These are phyloP conservation scores for Lachancea waltii DNA, from an alignment of 805 yeast genomes.

Conservation along the genomic window DNA sequence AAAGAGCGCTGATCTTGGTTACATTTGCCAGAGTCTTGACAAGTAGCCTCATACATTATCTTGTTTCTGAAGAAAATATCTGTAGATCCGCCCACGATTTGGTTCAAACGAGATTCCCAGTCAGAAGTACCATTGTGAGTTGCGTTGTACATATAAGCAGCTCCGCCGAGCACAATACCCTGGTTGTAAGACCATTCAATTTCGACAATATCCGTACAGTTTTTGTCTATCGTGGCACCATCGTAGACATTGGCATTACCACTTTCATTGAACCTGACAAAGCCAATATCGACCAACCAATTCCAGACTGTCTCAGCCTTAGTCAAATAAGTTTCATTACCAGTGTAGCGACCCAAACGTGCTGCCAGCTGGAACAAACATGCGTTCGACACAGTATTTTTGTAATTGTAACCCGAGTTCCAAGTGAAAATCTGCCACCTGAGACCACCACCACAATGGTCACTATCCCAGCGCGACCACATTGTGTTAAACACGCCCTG, in stretches of 20 bases:
- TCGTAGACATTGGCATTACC: constrained; percentile 56
- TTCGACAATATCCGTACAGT: constrained; percentile 55
- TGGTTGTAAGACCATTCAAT: constrained; percentile 66
- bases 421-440: constrained; percentile 65
- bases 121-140: constrained; percentile 40
- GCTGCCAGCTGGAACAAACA: constrained; percentile 59
- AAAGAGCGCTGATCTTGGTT: constrained; percentile 74
- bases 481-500: constrained; percentile 70
- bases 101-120: constrained; percentile 45
- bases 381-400: constrained; percentile 60
- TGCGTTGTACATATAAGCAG: constrained; percentile 60
- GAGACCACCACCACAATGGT: constrained; percentile 54
- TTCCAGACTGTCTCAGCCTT: constrained; percentile 50
- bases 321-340: constrained; percentile 44
- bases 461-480: constrained; percentile 52
- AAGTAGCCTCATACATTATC: constrained; percentile 56
- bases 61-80: constrained; percentile 42
- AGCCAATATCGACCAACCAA: constrained; percentile 48
- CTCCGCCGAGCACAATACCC: constrained; percentile 60
- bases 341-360: constrained; percentile 53
- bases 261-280: constrained; percentile 42
- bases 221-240: constrained; percentile 51
- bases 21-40: constrained; percentile 48
- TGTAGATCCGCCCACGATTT: constrained; percentile 40
- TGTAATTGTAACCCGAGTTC: constrained; percentile 57